Percentiles rank a stretch among this genome's conserved stretches.
These are phyloP conservation scores for Tolypocladium guangdongense DNA, from an alignment of 2,329 filamentous ascomycete genomes.

Conservation along the genomic window DNA sequence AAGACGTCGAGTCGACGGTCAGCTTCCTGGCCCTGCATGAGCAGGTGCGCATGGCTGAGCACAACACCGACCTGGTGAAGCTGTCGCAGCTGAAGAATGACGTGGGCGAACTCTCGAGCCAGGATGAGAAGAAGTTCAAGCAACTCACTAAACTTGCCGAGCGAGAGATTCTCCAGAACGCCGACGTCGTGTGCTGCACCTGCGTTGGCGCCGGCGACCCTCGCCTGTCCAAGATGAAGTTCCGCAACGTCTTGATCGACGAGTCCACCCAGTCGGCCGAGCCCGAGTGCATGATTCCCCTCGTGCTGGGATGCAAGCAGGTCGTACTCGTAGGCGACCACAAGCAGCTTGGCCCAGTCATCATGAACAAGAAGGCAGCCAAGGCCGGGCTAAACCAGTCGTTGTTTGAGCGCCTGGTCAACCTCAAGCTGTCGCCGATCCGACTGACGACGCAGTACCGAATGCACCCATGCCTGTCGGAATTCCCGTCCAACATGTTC, in stretches of 20 bases:
- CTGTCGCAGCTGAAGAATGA: slow-evolving; percentile 88
- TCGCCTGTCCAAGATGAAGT: slow-evolving; percentile 92
- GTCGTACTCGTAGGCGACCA: slow-evolving; percentile 98
- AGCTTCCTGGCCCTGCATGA: slow-evolving; percentile 92
- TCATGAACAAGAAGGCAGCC: slow-evolving; percentile 99
- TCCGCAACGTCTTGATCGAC: slow-evolving; percentile 94
- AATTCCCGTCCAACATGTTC: slow-evolving; percentile 99
- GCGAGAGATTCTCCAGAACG: slow-evolving; percentile 87
- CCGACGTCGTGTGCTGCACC: slow-evolving; percentile 97
- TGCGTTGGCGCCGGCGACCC: slow-evolving; percentile 96
- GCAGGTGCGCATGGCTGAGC: slow-evolving; percentile 95
- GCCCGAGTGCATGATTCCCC: slow-evolving; percentile 96
- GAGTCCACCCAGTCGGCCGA: slow-evolving; percentile 97
- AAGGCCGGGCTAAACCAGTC: slow-evolving; percentile 97
- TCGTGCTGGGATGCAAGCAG: slow-evolving; percentile 96
- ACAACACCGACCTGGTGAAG: slow-evolving; percentile 86
- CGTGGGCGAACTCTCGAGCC: slow-evolving; percentile 80
- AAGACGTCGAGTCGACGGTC: slow-evolving; percentile 97
- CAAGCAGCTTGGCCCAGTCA: slow-evolving; percentile 93
- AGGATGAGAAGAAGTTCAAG: slow-evolving; percentile 98
- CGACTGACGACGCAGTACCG: slow-evolving; percentile 95
- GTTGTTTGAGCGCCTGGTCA: slow-evolving; percentile 92
- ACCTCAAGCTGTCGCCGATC: slow-evolving; percentile 81
- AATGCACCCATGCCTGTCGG: slow-evolving; percentile 95
- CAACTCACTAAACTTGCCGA: slow-evolving; percentile 88